phyloP scores from a whole-genome alignment of 495 filamentous ascomycete species.

The Wilcoxina mikolae region DNA sequence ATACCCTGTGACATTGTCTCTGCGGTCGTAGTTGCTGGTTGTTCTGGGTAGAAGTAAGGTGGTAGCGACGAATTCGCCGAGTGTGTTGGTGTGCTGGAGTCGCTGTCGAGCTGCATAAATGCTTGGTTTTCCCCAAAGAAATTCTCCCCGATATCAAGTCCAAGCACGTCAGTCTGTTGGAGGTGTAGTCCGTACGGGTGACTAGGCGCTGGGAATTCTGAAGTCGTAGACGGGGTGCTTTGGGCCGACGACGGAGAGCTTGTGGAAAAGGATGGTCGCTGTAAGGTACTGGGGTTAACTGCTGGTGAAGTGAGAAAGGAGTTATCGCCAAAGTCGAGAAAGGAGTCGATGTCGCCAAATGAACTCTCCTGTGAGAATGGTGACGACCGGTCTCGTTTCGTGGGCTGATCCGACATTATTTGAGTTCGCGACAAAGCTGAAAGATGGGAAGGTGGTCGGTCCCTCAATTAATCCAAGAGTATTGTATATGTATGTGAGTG shows the following conservation, averaged over 20 bases:
- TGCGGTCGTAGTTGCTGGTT: constrained; percentile 21
- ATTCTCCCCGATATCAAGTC: constrained; percentile 37
- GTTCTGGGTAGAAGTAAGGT: constrained; percentile 34
- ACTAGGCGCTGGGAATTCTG: constrained; percentile 53
- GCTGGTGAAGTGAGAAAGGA: constrained; percentile 17
- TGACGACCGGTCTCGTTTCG: constrained; percentile 11
- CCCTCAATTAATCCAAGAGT: no score
- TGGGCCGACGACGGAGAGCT: constrained; percentile 10
- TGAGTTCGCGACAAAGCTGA: background rate
- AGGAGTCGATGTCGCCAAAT: constrained; percentile 27
- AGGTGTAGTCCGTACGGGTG: constrained; percentile 85
- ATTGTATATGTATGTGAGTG: no score
- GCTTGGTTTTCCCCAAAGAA: constrained; percentile 31
- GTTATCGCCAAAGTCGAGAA: constrained; percentile 24
- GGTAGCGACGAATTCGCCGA: constrained; percentile 45
- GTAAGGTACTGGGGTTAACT: constrained; percentile 7
- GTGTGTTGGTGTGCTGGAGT: constrained; percentile 34
- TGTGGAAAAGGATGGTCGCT: constrained; percentile 17
- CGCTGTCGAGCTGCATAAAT: constrained; percentile 46
- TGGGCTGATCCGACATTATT: background rate
- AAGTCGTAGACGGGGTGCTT: constrained; percentile 15
- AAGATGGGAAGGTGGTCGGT: background rate
- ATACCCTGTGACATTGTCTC: constrained; percentile 11
- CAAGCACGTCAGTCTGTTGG: constrained; percentile 79
- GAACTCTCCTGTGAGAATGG: constrained; percentile 19